These are phyloP conservation scores for Carex myosuroides DNA, from an alignment of 176 grass and related monocot species.

Conservation along the genomic window DNA sequence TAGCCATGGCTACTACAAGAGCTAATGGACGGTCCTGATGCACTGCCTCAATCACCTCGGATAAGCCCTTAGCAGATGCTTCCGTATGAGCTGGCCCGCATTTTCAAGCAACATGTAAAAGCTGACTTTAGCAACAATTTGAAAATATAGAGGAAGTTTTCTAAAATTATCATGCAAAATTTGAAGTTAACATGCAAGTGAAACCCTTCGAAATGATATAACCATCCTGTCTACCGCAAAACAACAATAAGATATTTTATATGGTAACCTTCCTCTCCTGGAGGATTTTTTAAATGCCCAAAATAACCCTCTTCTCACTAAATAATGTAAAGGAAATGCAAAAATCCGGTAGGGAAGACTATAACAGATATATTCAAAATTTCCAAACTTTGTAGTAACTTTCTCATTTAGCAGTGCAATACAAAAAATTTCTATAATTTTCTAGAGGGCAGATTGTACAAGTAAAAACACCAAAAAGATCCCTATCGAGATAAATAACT, in stretches of 20 bases:
- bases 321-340: background rate
- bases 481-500: background rate
- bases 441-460: background rate
- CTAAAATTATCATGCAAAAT: background rate
- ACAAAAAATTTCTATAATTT: background rate
- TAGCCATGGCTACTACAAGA: constrained; percentile 78
- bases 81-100: constrained; percentile 67
- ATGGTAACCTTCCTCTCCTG: background rate
- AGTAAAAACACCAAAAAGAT: no score
- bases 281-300: background rate
- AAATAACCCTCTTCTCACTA: background rate
- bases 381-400: background rate
- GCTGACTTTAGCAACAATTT: background rate
- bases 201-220: background rate
- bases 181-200: background rate
- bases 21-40: constrained; percentile 35
- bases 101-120: background rate
- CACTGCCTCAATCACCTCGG: constrained; percentile 44
- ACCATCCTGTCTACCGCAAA: background rate
- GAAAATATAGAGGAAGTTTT: background rate
- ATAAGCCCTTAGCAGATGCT: constrained; percentile 73
- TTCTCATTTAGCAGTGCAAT: background rate
- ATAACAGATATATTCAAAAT: background rate
- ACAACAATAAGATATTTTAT: background rate
- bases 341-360: background rate